These are phyloP conservation scores for Scortechinia acanthostroma DNA, from an alignment of 2,329 filamentous ascomycete species.

Conservation along the genomic window DNA sequence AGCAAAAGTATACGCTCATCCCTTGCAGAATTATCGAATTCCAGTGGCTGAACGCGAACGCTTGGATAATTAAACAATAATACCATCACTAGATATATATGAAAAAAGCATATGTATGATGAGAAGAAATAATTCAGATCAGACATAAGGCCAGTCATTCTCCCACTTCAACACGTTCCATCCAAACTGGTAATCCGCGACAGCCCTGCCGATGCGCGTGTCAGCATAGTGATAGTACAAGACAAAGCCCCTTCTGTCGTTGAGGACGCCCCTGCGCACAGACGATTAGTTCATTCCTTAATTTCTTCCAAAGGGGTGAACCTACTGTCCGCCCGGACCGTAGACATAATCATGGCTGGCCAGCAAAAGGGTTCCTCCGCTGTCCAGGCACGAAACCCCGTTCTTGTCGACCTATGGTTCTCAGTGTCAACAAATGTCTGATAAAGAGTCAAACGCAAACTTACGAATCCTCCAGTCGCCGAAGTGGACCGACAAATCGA, in stretches of 20 bases:
- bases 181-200: not conserved
- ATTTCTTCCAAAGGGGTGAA: too few species aligned
- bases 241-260: too few species aligned
- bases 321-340: not conserved
- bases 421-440: not conserved
- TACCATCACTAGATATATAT: too few species aligned
- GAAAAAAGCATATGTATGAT: too few species aligned
- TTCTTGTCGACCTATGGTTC: not conserved
- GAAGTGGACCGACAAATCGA: conserved; percentile 46
- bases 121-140: too few species aligned
- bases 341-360: not conserved
- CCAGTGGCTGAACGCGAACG: too few species aligned
- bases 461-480: conserved; percentile 36
- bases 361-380: not conserved
- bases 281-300: too few species aligned
- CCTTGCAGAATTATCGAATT: too few species aligned
- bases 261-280: too few species aligned
- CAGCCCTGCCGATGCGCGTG: not conserved
- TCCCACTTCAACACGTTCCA: not conserved
- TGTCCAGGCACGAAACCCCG: not conserved
- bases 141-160: not conserved
- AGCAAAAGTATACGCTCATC: too few species aligned
- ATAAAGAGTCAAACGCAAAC: not conserved
- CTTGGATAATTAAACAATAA: too few species aligned
- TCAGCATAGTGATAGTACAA: not conserved